Percentiles rank a stretch among this genome's conserved stretches.
These are phyloP conservation scores for Infundibulicybe gibba DNA, from an alignment of 768 basidiomycete genomes.

Conservation along the genomic window DNA sequence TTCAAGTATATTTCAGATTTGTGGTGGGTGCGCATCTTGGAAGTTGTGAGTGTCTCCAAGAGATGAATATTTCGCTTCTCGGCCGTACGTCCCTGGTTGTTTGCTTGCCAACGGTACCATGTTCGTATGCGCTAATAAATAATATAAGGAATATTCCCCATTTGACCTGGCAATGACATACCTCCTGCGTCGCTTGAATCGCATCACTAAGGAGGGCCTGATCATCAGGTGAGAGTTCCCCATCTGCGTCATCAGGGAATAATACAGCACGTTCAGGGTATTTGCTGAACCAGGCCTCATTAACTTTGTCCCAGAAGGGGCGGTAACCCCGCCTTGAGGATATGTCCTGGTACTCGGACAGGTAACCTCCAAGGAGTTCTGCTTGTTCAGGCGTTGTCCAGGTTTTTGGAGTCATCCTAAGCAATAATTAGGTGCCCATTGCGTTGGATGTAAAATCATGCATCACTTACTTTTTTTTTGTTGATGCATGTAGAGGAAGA, in stretches of 20 bases:
- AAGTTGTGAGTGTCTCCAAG: background rate
- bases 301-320: background rate
- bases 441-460: no score
- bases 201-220: background rate
- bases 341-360: background rate
- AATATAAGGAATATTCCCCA: background rate
- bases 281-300: background rate
- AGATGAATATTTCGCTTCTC: background rate
- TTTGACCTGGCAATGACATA: background rate
- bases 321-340: background rate
- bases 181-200: background rate
- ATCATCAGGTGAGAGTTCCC: conserved; percentile 16
- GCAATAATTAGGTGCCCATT: no score
- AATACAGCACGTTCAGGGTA: background rate
- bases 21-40: background rate
- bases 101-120: background rate
- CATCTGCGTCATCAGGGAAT: background rate
- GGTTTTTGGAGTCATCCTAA: no score
- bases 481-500: no score
- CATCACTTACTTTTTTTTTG: no score
- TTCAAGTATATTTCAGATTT: background rate
- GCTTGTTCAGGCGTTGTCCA: background rate
- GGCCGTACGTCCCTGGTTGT: background rate
- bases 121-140: background rate
- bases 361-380: background rate